Evolutionary conservation across 306 rosid species (phyloP).

Genomic region (Fragaria vesca): DNA sequence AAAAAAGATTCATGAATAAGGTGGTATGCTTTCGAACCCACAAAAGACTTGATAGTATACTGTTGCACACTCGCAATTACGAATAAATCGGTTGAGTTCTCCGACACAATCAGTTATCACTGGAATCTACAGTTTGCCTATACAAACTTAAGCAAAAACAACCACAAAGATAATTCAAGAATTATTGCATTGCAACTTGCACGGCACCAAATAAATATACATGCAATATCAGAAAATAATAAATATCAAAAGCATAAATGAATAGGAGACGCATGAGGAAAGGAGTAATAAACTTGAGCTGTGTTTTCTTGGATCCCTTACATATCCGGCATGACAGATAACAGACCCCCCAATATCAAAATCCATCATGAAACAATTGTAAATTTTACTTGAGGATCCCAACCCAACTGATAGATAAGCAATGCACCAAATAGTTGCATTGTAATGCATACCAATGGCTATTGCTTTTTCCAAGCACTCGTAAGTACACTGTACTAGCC

Average conservation of each 20-base stretch:
- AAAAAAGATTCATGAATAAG: conserved; percentile 25
- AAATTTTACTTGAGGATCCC: background rate
- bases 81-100: background rate
- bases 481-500: conserved; percentile 75
- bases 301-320: background rate
- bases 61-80: too few relatives aligned
- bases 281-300: background rate
- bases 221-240: background rate
- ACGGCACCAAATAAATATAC: background rate
- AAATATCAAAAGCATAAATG: background rate
- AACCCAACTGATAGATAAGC: background rate
- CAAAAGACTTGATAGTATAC: background rate
- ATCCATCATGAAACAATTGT: background rate
- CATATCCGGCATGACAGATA: background rate
- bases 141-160: background rate
- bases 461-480: conserved; percentile 97
- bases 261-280: background rate
- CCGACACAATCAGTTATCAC: background rate
- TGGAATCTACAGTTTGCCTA: background rate
- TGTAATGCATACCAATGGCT: conserved; percentile 59
- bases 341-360: background rate
- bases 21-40: background rate
- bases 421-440: background rate
- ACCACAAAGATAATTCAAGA: background rate
- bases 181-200: background rate